These are phyloP conservation scores for Codiaeum variegatum DNA, from an alignment of 441 rosid species.

Conservation along the genomic window DNA sequence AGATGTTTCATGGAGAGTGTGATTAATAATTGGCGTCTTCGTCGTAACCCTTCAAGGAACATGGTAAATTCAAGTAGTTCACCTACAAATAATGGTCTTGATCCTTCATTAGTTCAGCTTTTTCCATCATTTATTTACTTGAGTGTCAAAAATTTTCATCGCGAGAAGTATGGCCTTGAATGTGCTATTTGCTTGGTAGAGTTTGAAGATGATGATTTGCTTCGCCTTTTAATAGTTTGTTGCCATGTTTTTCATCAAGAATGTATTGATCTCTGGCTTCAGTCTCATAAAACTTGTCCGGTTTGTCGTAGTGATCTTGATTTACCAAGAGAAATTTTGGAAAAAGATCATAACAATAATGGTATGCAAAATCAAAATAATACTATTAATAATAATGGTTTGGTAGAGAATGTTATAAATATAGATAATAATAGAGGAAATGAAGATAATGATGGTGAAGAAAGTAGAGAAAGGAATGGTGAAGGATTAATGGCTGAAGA, in stretches of 20 bases:
- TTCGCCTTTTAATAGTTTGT: constrained; percentile 65
- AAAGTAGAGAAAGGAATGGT: constrained; percentile 18
- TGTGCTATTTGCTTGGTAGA: constrained; percentile 82
- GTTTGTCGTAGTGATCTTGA: constrained; percentile 76
- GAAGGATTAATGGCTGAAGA: background rate
- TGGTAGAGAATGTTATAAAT: constrained; percentile 28
- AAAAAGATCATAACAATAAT: constrained; percentile 26
- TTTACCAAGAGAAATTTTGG: constrained; percentile 35
- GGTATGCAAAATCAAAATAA: constrained; percentile 6
- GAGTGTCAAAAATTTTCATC: constrained; percentile 50
- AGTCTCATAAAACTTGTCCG: constrained; percentile 72
- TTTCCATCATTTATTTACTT: constrained; percentile 68
- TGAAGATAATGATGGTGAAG: constrained; percentile 8
- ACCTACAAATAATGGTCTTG: constrained; percentile 44
- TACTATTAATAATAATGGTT: constrained; percentile 12
- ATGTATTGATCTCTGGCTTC: constrained; percentile 85
- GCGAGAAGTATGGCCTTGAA: constrained; percentile 59
- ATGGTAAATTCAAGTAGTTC: constrained; percentile 16
- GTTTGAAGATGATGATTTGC: constrained; percentile 52
- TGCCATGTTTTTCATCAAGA: constrained; percentile 79
- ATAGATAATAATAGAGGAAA: constrained; percentile 44
- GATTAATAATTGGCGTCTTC: constrained; percentile 35
- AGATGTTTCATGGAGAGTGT: constrained; percentile 47
- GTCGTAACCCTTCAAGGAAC: constrained; percentile 32
- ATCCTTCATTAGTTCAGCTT: constrained; percentile 47